These are phyloP conservation scores for Bryopsis sp. DNA, from an alignment of 139 green algal species.

Conservation along the genomic window DNA sequence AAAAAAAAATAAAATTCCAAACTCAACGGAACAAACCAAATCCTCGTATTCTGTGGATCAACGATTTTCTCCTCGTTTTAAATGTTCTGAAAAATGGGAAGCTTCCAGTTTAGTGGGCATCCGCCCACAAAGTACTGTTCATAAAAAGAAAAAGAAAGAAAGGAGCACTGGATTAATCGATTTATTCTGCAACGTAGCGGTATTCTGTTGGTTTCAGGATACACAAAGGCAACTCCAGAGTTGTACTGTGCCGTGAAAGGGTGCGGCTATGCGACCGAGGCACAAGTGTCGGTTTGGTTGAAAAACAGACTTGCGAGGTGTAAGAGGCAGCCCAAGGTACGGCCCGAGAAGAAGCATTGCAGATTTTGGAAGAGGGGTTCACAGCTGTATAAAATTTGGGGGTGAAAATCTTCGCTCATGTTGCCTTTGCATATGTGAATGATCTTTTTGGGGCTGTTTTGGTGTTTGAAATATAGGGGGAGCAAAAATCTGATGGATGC, in stretches of 20 bases:
- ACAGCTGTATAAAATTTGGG: conserved; percentile 1
- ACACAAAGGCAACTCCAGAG: conserved; percentile 17
- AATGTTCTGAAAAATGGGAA: neutral
- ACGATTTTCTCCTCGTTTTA: neutral
- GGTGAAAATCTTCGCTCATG: neutral
- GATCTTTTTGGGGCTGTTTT: neutral
- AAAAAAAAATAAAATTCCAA: too few relatives aligned
- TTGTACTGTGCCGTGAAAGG: conserved; percentile 2
- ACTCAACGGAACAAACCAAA: neutral
- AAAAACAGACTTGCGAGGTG: conserved; percentile 16
- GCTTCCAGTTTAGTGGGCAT: neutral
- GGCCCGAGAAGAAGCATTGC: neutral
- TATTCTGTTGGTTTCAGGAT: conserved; percentile 8
- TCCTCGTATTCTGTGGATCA: neutral
- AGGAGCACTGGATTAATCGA: neutral
- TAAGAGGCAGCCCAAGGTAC: conserved; percentile 1
- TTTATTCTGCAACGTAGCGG: neutral
- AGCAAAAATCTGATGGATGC: neutral
- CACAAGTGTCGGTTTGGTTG: conserved; percentile 17
- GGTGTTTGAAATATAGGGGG: neutral
- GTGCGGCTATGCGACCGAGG: neutral
- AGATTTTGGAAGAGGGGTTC: neutral
- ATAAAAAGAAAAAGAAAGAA: neutral
- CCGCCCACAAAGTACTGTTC: neutral
- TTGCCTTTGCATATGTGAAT: neutral